Base-by-base conservation (phyloP, 768 basidiomycete genomes). In the Tulasnella sp. region DNA sequence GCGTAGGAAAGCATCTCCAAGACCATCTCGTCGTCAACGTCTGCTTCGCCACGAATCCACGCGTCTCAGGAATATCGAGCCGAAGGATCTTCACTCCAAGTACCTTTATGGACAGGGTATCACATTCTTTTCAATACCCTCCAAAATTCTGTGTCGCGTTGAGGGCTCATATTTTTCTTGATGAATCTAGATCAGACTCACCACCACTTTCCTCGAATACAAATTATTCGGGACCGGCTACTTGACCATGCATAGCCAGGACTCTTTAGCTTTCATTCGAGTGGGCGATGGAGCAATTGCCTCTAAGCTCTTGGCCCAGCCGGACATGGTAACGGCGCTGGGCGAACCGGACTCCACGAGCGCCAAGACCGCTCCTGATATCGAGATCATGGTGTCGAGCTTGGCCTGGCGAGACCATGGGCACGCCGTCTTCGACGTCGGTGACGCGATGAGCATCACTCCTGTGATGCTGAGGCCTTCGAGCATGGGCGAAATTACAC, bases 1-100 rank as follows among this genome's bases (percentile, higher is more conserved):
- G 82, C 10, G 87, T 92, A n/a, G 90, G 90, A 15, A 72, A 77
- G 8, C 76, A 89, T 67, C 76, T 92, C n/a, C 72, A 77, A 45
- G 89, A 92, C 66, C 89, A 91, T 65, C 73, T 76, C 3, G 73
- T 75, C 15, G 74, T 66, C 38, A 46, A 56, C 48, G 29, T 30
- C 27, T 22, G 21, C 38, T 59, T 25, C 48, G 24, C 31, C 2
- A 30, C 17, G 21, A 22, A 31, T 15, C 46, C 57, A 12, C 12
- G 9, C 4, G 50, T 30, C 19, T 27, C 50, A 12, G 25, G 5
- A n/a, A 52, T 29, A n/a, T n/a, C n/a, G n/a, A n/a, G n/a, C n/a
- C n/a, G n/a, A n/a, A n/a, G n/a, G n/a, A n/a, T n/a, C n/a, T n/a
- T n/a, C n/a, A n/a, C n/a, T n/a, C n/a, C n/a, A n/a, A n/a, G n/a